These are phyloP conservation scores for Diaporthe sp. DNA, from an alignment of 2,329 filamentous ascomycete species.

Conservation along the genomic window DNA sequence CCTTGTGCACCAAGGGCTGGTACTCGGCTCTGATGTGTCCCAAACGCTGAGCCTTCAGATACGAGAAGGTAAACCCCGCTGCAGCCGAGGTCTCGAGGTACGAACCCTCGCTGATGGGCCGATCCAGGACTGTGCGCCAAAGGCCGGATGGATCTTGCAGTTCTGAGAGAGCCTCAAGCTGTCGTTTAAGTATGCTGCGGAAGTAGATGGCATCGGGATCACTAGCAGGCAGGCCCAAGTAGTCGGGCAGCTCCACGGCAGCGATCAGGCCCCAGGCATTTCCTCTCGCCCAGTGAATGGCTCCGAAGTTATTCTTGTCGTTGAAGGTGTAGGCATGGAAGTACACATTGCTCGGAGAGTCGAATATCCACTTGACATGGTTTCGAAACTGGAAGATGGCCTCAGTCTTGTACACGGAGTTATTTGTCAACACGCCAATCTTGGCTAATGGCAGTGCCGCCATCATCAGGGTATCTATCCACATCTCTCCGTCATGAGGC, in stretches of 20 bases:
- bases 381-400: constrained; percentile 15
- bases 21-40: background rate
- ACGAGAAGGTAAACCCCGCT: background rate
- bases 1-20: background rate
- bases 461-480: constrained; percentile 9
- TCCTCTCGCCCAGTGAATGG: background rate
- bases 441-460: constrained; percentile 1
- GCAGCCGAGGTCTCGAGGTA: constrained; percentile 19
- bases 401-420: background rate
- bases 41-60: constrained; percentile 3
- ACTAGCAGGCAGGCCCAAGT: background rate
- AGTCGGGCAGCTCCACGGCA: constrained; percentile 10
- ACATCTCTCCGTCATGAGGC: background rate
- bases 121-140: constrained; percentile 10
- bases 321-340: constrained; percentile 12
- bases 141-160: background rate
- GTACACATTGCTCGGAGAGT: background rate
- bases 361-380: constrained; percentile 23
- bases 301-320: constrained; percentile 2
- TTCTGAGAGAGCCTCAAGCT: background rate
- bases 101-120: background rate
- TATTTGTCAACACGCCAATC: constrained; percentile 1
- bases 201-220: constrained; percentile 5
- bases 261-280: constrained; percentile 18
- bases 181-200: background rate